Evolutionary conservation across 2,329 filamentous ascomycete genomes (phyloP).

Genomic region (Penicillium aurantiogriseum): DNA sequence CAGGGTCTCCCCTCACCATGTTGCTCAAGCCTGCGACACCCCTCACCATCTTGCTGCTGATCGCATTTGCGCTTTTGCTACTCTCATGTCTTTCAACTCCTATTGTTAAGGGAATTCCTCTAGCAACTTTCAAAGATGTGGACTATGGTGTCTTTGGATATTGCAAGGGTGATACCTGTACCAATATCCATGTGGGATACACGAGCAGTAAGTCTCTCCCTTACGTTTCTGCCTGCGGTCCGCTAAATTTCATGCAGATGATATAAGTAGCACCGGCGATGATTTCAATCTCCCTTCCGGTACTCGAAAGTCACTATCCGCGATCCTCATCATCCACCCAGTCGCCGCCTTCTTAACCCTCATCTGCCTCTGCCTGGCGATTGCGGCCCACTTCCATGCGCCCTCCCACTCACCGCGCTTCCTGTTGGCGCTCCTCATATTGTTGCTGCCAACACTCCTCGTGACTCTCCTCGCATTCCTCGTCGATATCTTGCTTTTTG

Average conservation of each 20-base stretch:
- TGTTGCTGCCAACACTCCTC: slow-evolving; percentile 80
- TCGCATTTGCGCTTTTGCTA: slow-evolving; percentile 80
- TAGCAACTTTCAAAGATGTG: slow-evolving; percentile 73
- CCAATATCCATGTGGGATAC: slow-evolving; percentile 77
- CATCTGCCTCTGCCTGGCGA: slow-evolving; percentile 76
- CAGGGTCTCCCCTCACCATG: slow-evolving; percentile 36
- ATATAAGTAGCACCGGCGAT: slow-evolving; percentile 41
- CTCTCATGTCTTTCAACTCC: slow-evolving; percentile 89
- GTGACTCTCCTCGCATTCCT: slow-evolving; percentile 84
- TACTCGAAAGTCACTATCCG: slow-evolving; percentile 69
- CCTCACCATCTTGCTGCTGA: slow-evolving; percentile 77
- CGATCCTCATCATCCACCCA: slow-evolving; percentile 88
- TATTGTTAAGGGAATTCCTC: slow-evolving; percentile 78
- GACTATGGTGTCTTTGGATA: slow-evolving; percentile 93
- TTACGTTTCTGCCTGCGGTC: slow-evolving; percentile 12
- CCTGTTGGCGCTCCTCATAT: slow-evolving; percentile 78
- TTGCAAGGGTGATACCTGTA: slow-evolving; percentile 68
- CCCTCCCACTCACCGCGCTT: slow-evolving; percentile 89
- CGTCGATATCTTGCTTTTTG: slow-evolving; percentile 89
- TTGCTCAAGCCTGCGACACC: slow-evolving; percentile 93
- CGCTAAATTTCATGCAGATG: slow-evolving; percentile 24
- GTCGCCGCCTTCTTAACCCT: slow-evolving; percentile 83
- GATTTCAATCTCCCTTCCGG: slow-evolving; percentile 66
- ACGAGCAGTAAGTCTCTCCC: slow-evolving; percentile 64
- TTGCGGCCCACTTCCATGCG: slow-evolving; percentile 78